Conservation (phyloP, 1,139 yeast species). For the Protomyces inouyei region DNA sequence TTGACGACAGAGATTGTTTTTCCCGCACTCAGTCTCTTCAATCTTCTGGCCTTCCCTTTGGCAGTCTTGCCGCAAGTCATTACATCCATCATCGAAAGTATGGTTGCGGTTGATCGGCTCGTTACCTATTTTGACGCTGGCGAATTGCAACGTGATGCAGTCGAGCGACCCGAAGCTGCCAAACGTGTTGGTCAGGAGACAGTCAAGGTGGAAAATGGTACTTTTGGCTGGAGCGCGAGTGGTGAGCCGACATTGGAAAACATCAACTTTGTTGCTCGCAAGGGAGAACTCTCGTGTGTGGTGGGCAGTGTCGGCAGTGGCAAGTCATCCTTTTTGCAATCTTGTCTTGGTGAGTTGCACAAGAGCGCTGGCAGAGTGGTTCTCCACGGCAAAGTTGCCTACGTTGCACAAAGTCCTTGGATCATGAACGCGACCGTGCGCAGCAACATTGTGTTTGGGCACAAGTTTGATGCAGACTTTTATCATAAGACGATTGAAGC, state of each 20-base stretch:
- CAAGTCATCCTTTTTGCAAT: constrained; percentile 79
- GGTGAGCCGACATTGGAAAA: constrained; percentile 72
- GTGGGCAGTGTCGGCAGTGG: constrained; percentile 94
- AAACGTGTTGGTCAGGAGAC: constrained; percentile 60
- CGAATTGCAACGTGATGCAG: constrained; percentile 78
- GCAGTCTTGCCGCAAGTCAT: constrained; percentile 92
- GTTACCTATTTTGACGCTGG: constrained; percentile 65
- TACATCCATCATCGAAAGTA: constrained; percentile 80
- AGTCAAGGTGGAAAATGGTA: constrained; percentile 64
- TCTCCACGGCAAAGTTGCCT: constrained; percentile 76
- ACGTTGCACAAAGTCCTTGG: constrained; percentile 94
- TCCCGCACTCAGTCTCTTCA: constrained; percentile 80
- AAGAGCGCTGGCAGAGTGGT: constrained; percentile 70
- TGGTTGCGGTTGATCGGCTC: constrained; percentile 77
- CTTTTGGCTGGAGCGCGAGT: constrained; percentile 86
- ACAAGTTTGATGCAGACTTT: constrained; percentile 71
- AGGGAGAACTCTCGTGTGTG: constrained; percentile 79
- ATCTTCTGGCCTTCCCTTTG: constrained; percentile 81
- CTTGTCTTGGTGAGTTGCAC: constrained; percentile 79
- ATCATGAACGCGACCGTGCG: constrained; percentile 89
- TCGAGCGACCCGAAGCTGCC: constrained; percentile 51
- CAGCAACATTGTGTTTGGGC: constrained; percentile 87
- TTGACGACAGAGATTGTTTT: constrained; percentile 87
- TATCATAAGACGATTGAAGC: constrained; percentile 77
- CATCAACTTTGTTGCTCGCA: constrained; percentile 62